Conservation (phyloP, 2,329 filamentous ascomycete species). For the Diplodia sapinea region DNA sequence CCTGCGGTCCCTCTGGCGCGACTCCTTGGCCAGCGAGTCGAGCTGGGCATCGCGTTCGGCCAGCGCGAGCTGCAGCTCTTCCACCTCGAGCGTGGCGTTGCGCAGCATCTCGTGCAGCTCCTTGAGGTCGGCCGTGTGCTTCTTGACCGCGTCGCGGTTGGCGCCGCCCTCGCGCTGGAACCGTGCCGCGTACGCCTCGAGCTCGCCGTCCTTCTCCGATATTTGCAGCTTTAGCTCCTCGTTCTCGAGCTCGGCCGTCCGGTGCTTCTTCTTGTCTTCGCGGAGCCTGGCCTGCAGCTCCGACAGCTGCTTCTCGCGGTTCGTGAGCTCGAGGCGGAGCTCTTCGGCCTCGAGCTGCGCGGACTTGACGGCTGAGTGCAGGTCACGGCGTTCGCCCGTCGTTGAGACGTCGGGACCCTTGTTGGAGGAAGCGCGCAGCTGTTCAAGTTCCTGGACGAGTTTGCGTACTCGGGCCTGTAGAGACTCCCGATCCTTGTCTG, state of each 20-base stretch:
- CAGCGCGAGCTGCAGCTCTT: conserved; percentile 35
- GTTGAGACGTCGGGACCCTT: conserved; percentile 50
- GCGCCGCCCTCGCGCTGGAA: conserved; percentile 33
- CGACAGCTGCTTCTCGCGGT: conserved; percentile 34
- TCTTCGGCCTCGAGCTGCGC: conserved; percentile 69
- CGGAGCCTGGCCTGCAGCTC: conserved; percentile 35
- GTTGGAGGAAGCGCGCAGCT: conserved; percentile 56
- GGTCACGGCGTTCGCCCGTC: conserved; percentile 62
- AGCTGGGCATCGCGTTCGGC: conserved; percentile 35
- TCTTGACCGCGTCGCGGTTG: conserved; percentile 33
- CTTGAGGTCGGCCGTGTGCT: conserved; percentile 35
- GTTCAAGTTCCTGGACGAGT: conserved; percentile 63
- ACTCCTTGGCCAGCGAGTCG: conserved; percentile 29
- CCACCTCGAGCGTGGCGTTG: conserved; percentile 35
- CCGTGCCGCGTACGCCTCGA: conserved; percentile 45
- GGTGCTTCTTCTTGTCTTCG: conserved; percentile 34
- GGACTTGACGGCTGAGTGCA: conserved; percentile 66
- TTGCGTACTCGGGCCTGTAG: conserved; percentile 63
- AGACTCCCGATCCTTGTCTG: conserved; percentile 41
- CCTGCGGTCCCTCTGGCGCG: conserved; percentile 30
- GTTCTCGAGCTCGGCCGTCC: conserved; percentile 60
- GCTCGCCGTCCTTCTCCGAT: conserved; percentile 61
- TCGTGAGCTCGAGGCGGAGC: conserved; percentile 38
- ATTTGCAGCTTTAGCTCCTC: conserved; percentile 71
- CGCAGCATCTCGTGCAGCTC: conserved; percentile 36